Evolutionary conservation across 768 basidiomycete genomes (phyloP).

Genomic region (Hydnum rufescens): DNA sequence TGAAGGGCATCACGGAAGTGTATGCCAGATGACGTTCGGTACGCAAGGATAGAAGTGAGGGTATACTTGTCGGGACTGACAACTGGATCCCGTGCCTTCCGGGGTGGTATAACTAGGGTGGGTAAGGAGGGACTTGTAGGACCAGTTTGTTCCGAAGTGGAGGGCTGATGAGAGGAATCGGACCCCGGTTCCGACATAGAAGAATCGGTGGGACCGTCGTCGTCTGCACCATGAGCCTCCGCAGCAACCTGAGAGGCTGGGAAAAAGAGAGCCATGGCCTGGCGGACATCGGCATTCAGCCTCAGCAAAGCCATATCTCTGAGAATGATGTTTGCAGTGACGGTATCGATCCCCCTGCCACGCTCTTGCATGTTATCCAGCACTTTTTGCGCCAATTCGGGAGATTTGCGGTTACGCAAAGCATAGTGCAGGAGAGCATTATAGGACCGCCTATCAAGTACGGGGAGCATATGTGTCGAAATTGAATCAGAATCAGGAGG

Average conservation of each 20-base stretch:
- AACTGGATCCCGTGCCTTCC: constrained; percentile 16
- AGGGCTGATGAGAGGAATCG: constrained; percentile 10
- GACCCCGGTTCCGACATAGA: not conserved
- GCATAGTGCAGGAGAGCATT: constrained; percentile 49
- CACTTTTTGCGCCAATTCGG: constrained; percentile 27
- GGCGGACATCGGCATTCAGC: constrained; percentile 23
- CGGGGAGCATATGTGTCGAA: not conserved
- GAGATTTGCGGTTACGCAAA: constrained; percentile 37
- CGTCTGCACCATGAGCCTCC: constrained; percentile 5
- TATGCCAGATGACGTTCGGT: constrained; percentile 30
- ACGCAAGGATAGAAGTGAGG: constrained; percentile 31
- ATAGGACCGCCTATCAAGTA: constrained; percentile 19
- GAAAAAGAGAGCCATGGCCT: constrained; percentile 16
- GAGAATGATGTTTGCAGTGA: constrained; percentile 39
- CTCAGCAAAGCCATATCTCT: constrained; percentile 34
- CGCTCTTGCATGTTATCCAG: constrained; percentile 34
- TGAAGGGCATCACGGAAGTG: constrained; percentile 24
- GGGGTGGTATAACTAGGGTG: constrained; percentile 13
- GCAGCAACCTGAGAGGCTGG: no score
- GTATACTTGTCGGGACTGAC: constrained; percentile 25
- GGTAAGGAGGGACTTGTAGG: no score
- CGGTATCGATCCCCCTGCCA: constrained; percentile 26
- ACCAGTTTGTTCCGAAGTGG: constrained; percentile 2
- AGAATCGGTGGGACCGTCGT: constrained; percentile 4
- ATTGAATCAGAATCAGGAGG: not conserved